These are phyloP conservation scores for Zizania latifolia DNA, from an alignment of 176 grass and related monocot species.

Conservation along the genomic window DNA sequence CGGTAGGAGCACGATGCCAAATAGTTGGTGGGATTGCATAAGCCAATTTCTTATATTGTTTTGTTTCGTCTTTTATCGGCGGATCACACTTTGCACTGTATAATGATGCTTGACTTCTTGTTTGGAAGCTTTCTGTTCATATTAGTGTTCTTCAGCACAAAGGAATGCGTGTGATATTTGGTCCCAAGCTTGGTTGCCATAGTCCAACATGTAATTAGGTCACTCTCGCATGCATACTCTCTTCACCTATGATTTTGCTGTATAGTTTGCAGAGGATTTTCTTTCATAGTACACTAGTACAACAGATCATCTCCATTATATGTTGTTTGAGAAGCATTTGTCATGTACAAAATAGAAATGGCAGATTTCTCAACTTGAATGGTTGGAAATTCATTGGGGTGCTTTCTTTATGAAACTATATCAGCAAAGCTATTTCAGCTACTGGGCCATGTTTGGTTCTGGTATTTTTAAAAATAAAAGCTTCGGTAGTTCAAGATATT, in stretches of 20 bases:
- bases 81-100: not conserved
- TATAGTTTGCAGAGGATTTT: not conserved
- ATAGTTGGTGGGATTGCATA: not conserved
- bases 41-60: not conserved
- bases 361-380: not conserved
- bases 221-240: not conserved
- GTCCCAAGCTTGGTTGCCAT: not conserved
- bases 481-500: not conserved
- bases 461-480: not conserved
- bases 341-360: not conserved
- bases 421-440: not conserved
- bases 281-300: not conserved
- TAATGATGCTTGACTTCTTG: no score
- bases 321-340: not conserved
- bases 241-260: not conserved
- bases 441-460: not conserved
- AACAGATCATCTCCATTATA: not conserved
- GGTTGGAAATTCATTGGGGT: not conserved
- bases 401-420: not conserved
- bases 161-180: not conserved
- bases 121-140: not conserved
- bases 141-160: not conserved
- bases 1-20: not conserved
- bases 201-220: not conserved
- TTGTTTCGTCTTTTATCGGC: not conserved